phyloP scores from a whole-genome alignment of 495 filamentous ascomycete genomes.

The Aspergillus olivimuriae region DNA sequence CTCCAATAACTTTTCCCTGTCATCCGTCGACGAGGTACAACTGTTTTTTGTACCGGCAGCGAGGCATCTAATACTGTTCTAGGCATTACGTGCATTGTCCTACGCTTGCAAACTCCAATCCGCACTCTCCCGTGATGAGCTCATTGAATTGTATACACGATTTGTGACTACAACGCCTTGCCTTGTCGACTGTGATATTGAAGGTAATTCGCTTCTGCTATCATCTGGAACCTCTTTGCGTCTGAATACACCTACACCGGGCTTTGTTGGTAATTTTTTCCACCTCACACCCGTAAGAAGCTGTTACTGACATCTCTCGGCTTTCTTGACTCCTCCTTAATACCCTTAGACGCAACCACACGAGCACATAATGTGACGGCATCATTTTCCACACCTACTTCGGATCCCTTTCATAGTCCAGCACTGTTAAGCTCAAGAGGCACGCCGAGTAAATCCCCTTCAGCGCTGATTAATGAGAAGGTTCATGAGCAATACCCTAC shows the following conservation, averaged over 20 bases:
- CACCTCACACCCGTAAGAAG: neutral
- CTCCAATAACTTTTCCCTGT: neutral
- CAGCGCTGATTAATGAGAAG: neutral
- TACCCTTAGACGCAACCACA: neutral
- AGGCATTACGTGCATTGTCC: neutral
- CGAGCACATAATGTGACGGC: neutral
- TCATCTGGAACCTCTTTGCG: too few relatives aligned
- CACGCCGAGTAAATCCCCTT: neutral
- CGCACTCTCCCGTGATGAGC: neutral
- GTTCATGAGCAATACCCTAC: neutral
- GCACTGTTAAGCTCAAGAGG: conserved; percentile 1
- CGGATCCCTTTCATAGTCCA: neutral
- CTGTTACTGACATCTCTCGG: conserved; percentile 1
- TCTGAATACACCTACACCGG: too few relatives aligned
- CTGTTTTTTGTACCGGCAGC: conserved; percentile 2
- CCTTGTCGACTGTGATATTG: conserved; percentile 1
- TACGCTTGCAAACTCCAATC: conserved; percentile 1
- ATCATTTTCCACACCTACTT: neutral
- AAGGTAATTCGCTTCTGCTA: neutral
- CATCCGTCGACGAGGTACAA: neutral
- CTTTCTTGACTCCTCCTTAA: neutral
- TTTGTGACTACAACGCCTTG: neutral
- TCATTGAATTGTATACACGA: neutral
- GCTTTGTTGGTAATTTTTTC: neutral
- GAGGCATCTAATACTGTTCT: conserved; percentile 1